phyloP scores from a whole-genome alignment of 2,329 filamentous ascomycete species.

The Hypoxylon sp. region DNA sequence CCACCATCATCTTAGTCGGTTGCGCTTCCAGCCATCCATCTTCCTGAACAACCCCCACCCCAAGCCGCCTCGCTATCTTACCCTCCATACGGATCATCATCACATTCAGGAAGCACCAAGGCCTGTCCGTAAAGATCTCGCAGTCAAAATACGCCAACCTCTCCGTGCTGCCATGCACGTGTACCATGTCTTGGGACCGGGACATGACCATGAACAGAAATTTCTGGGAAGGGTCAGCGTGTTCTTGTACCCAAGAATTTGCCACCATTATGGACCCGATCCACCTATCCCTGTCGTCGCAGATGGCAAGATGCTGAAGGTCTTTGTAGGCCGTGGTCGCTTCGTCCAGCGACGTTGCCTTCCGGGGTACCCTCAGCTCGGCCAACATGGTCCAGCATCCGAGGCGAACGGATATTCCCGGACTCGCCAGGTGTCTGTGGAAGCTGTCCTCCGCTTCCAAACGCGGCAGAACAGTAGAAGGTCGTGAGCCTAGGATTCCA shows the following conservation, averaged over 20 bases:
- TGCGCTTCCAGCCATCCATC: constrained; percentile 14
- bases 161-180: neutral
- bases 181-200: constrained; percentile 5
- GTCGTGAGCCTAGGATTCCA: neutral
- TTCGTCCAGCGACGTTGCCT: neutral
- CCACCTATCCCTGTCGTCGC: neutral
- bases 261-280: constrained; percentile 13
- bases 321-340: neutral
- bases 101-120: constrained; percentile 18
- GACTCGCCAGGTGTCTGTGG: neutral
- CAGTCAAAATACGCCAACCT: neutral
- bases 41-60: constrained; percentile 2
- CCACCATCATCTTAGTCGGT: constrained; percentile 1
- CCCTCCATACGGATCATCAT: constrained; percentile 7
- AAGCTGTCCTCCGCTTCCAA: neutral
- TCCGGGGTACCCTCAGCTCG: neutral
- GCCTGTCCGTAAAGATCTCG: constrained; percentile 1
- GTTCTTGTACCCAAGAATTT: neutral
- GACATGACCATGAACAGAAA: constrained; percentile 18
- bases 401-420: neutral
- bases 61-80: neutral
- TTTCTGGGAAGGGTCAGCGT: neutral
- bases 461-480: neutral
- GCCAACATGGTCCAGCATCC: constrained; percentile 6
- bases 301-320: constrained; percentile 1